A percentile compares a stretch with the other conserved stretches of the same genome.
Conservation (phyloP, 352 stramenopile species). For the Globisporangium sylvaticum region DNA sequence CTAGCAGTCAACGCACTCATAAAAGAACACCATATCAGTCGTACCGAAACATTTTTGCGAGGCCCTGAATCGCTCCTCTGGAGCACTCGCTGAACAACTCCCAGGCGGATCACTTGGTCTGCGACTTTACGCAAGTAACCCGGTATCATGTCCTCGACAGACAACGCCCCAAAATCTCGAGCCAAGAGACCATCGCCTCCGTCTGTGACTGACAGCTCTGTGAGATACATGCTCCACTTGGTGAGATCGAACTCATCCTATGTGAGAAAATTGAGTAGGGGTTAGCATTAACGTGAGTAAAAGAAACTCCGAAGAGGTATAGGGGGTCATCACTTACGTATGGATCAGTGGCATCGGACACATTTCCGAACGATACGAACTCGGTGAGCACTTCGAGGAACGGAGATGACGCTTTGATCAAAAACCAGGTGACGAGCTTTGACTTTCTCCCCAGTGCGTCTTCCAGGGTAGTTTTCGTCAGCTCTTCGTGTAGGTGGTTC, state of each 20-base stretch:
- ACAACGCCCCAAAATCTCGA: constrained; percentile 10
- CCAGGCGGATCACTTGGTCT: constrained; percentile 25
- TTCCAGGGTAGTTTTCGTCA: constrained; percentile 29
- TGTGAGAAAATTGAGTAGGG: neutral
- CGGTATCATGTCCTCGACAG: constrained; percentile 28
- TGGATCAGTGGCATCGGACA: constrained; percentile 42
- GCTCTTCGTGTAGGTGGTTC: constrained; percentile 37
- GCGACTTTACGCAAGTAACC: constrained; percentile 25
- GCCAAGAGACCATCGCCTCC: constrained; percentile 32
- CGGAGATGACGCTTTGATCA: constrained; percentile 46
- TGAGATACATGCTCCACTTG: constrained; percentile 32
- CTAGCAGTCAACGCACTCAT: neutral
- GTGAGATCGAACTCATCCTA: constrained; percentile 49
- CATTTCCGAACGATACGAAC: constrained; percentile 41
- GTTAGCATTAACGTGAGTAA: neutral
- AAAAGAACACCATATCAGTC: neutral
- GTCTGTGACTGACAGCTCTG: constrained; percentile 21
- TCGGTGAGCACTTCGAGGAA: constrained; percentile 50
- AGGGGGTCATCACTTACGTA: constrained; percentile 33
- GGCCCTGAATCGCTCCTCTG: constrained; percentile 12
- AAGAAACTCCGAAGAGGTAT: neutral
- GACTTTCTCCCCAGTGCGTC: constrained; percentile 30
- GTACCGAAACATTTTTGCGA: constrained; percentile 6
- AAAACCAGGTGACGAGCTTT: constrained; percentile 45
- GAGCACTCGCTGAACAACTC: constrained; percentile 37